These are phyloP conservation scores for Aspergillus sparsus DNA, from an alignment of 495 filamentous ascomycete species.

Conservation along the genomic window DNA sequence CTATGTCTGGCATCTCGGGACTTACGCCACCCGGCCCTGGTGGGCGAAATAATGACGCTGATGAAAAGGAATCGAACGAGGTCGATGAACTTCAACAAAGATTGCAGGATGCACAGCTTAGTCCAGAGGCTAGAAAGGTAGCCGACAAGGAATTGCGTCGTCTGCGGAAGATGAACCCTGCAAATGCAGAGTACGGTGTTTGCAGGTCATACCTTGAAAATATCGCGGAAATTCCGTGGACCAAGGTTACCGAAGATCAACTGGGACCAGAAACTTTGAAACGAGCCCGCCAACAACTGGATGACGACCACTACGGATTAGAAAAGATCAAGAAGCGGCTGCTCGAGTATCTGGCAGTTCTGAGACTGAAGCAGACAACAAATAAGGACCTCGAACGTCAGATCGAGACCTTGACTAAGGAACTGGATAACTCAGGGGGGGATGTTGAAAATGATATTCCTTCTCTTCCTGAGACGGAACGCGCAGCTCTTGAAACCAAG, in stretches of 20 bases:
- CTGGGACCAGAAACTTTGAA: constrained; percentile 79
- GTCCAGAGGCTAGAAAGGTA: constrained; percentile 75
- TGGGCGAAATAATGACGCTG: constrained; percentile 51
- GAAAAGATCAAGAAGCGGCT: constrained; percentile 97
- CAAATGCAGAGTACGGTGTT: constrained; percentile 93
- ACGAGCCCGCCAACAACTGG: constrained; percentile 82
- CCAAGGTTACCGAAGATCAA: constrained; percentile 78
- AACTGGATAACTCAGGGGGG: constrained; percentile 47
- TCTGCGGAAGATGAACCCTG: constrained; percentile 91
- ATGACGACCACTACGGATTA: constrained; percentile 95
- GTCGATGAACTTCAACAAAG: constrained; percentile 89
- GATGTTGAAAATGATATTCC: constrained; percentile 43
- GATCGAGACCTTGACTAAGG: constrained; percentile 65
- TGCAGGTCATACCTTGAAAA: constrained; percentile 94
- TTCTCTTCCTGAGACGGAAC: constrained; percentile 42
- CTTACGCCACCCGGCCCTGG: constrained; percentile 53
- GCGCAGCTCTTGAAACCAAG: constrained; percentile 55
- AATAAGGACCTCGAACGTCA: constrained; percentile 78
- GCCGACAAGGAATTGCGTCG: constrained; percentile 86
- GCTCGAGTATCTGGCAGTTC: constrained; percentile 92
- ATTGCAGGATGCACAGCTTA: constrained; percentile 77
- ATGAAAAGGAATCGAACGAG: constrained; percentile 77
- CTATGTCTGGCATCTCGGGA: constrained; percentile 53
- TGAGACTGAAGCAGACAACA: constrained; percentile 87
- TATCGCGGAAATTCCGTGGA: constrained; percentile 93